These are phyloP conservation scores for Boletus vinaceobasis DNA, from an alignment of 768 basidiomycete species.

Conservation along the genomic window DNA sequence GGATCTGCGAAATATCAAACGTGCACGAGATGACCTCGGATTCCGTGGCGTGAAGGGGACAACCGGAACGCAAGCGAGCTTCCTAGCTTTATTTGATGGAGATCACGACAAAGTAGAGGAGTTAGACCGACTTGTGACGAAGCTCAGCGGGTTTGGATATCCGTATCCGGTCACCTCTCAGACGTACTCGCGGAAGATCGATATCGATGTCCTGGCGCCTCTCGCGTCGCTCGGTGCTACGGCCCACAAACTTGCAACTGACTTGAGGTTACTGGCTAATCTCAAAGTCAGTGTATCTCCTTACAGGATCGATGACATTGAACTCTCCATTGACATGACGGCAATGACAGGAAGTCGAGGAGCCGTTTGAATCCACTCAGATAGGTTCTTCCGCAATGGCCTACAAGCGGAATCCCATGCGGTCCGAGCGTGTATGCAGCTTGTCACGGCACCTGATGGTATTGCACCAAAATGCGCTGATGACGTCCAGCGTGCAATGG, in stretches of 20 bases:
- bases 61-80: conserved; percentile 96
- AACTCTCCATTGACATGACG: conserved; percentile 1
- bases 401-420: conserved; percentile 99
- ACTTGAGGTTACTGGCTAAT: conserved; percentile 90
- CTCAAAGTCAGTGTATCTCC: conserved; percentile 57
- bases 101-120: conserved; percentile 93
- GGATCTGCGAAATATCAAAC: conserved; percentile 91
- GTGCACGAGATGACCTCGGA: conserved; percentile 87
- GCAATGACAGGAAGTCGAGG: conserved; percentile 79
- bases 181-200: conserved; percentile 98
- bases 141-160: conserved; percentile 88
- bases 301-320: not conserved
- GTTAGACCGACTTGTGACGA: conserved; percentile 85
- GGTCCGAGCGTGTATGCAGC: conserved; percentile 95
- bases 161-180: conserved; percentile 98
- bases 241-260: conserved; percentile 97
- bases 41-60: conserved; percentile 99
- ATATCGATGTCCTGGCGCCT: conserved; percentile 87
- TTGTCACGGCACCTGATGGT: conserved; percentile 95
- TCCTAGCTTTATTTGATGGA: conserved; percentile 90
- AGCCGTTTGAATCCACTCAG: conserved; percentile 98
- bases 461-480: conserved; percentile 92
- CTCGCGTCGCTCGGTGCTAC: conserved; percentile 90
- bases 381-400: conserved; percentile 98
- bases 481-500: conserved; percentile 96